phyloP scores from a whole-genome alignment of 2,329 filamentous ascomycete species.

The Cercospora nicotianae region DNA sequence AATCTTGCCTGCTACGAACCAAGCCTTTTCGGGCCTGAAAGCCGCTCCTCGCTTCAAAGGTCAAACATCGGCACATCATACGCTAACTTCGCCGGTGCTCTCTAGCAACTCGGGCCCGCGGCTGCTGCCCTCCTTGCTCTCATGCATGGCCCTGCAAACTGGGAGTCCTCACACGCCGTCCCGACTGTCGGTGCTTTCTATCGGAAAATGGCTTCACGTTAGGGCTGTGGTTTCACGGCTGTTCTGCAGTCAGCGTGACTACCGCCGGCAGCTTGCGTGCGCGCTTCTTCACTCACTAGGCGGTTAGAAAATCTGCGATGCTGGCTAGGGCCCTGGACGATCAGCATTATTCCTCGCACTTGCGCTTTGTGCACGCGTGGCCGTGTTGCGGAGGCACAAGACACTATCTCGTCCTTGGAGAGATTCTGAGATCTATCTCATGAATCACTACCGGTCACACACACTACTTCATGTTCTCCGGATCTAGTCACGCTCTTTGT shows the following conservation, averaged over 20 bases:
- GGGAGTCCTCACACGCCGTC: not conserved
- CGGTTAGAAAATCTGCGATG: not conserved
- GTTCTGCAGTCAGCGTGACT: not conserved
- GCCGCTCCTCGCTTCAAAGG: slow-evolving; percentile 7
- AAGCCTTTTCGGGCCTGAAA: not conserved
- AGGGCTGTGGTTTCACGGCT: not conserved
- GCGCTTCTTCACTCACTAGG: slow-evolving; percentile 4
- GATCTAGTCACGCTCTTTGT: not conserved
- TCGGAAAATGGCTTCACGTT: not conserved
- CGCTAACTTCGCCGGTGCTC: not conserved
- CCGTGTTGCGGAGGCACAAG: not conserved
- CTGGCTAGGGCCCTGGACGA: not conserved
- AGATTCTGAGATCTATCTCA: not conserved
- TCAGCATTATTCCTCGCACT: not conserved
- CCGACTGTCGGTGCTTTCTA: not conserved
- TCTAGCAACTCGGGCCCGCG: not conserved
- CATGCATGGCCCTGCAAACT: not conserved
- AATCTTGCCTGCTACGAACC: not conserved
- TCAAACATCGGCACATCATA: slow-evolving; percentile 1
- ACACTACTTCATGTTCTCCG: not conserved
- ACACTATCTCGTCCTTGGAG: not conserved
- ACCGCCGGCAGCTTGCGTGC: not conserved
- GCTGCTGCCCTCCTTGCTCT: not conserved
- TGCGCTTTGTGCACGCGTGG: not conserved
- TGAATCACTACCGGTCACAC: not conserved